Base-by-base conservation (phyloP, 2,329 filamentous ascomycete species). In the Botrytis fabae region DNA sequence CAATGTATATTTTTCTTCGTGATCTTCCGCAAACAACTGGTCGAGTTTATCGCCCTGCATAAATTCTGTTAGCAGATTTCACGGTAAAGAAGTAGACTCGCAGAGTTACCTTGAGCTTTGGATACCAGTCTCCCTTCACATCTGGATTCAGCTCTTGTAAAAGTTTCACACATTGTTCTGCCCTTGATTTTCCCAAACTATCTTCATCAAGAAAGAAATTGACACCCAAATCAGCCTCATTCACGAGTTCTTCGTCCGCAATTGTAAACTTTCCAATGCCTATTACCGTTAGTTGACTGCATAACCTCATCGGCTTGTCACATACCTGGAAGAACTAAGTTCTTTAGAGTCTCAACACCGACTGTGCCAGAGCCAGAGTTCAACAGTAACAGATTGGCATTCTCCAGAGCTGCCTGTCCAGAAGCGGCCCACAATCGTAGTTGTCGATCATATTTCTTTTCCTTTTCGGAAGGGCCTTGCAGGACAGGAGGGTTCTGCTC, bases 141-240 rank as follows among this genome's bases (percentile, higher is more conserved):
- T 98, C 96, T 3, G 95, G 94, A 80, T 99, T 99, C 74, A 99
- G 86, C 82, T 99, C 97, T 75, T 90, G 86, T 61, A 99, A 85
- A 71, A 95, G 86, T 75, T 91, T 90, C 73, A 91, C 91, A 71
- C 92, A 93, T 80, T 92, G 91, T 81, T 94, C 88, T 2, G 95
- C 93, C 77, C 96, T 90, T 40, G 90, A 90, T 79, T 90, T 91
- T 70, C 94, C 95, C 54, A 97, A 81, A 76, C 90, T 92, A 66
- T 86, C 85, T 78, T 96, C 90, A 75, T 97, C 93, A 0, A 99
- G 86, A 80, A 99, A 99, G 86, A 99, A 99, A 83, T 99, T 99
- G 75, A 98, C 92, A 7, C 97, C 96, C 59, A 99, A 85, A 79
- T 99, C 96, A 60, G 90, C 86, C 77, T 97, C 91, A 1, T 85